Conservation (phyloP, 139 green algal species). For the Chlorella sp. region DNA sequence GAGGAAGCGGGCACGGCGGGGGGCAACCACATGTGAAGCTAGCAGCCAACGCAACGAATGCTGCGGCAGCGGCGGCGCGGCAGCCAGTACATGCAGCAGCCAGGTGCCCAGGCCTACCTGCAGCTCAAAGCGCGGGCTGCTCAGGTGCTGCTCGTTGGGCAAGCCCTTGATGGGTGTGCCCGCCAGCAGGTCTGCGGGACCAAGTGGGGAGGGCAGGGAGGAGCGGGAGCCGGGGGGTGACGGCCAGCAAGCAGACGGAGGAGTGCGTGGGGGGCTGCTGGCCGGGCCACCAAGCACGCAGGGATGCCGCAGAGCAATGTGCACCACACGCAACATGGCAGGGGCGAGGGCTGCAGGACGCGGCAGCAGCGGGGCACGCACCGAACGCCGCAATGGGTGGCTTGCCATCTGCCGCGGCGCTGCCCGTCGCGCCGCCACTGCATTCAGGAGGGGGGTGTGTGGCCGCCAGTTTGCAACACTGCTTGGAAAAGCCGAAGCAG, state of each 20-base stretch:
- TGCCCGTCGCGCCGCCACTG: too few species aligned
- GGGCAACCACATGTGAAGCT: background rate
- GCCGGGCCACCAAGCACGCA: too few species aligned
- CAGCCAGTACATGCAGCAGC: too few species aligned
- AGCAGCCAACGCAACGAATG: background rate
- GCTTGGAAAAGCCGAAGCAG: too few species aligned
- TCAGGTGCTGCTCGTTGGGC: constrained; percentile 6
- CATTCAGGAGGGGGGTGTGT: too few species aligned
- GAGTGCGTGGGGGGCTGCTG: background rate
- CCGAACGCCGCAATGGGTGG: background rate
- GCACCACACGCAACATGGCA: too few species aligned
- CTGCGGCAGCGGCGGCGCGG: too few species aligned
- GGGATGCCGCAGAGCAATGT: too few species aligned
- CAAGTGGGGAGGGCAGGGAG: background rate
- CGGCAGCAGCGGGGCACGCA: background rate
- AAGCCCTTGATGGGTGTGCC: constrained; percentile 5
- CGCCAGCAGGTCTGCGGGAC: background rate
- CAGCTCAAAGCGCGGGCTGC: constrained; percentile 1
- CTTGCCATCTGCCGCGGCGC: background rate
- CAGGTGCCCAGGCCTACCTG: background rate
- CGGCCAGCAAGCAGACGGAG: background rate
- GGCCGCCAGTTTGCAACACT: background rate
- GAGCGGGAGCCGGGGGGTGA: background rate
- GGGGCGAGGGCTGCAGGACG: too few species aligned
- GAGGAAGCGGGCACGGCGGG: background rate